Percentiles rank a stretch among this genome's conserved stretches.
Evolutionary conservation across 2,329 filamentous ascomycete genomes (phyloP).

Genomic region (Fusarium liriodendri): DNA sequence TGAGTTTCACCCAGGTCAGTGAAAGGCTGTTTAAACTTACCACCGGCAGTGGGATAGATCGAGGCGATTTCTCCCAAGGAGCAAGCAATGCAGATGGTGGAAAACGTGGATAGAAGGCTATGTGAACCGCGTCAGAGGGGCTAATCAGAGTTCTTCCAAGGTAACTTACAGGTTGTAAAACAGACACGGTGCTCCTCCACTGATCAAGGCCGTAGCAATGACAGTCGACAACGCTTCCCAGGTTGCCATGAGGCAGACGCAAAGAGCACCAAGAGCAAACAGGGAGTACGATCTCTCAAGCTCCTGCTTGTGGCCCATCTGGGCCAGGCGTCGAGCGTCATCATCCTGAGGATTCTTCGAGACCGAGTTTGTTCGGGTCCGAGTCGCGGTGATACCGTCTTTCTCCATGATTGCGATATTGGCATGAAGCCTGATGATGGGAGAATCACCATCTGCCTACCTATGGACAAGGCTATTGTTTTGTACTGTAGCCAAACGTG

Average conservation of each 20-base stretch:
- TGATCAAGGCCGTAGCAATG: constrained; percentile 55
- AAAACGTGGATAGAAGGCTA: constrained; percentile 28
- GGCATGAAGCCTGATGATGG: not conserved
- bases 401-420: constrained; percentile 14
- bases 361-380: not conserved
- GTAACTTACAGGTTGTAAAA: constrained; percentile 49
- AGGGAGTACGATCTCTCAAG: constrained; percentile 52
- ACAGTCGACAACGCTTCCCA: constrained; percentile 63
- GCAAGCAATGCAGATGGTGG: constrained; percentile 26
- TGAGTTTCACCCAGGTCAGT: not conserved
- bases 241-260: constrained; percentile 62
- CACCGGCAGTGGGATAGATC: constrained; percentile 37
- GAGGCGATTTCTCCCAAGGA: constrained; percentile 36
- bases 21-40: not conserved
- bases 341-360: not conserved
- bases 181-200: constrained; percentile 58
- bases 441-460: not conserved
- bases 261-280: constrained; percentile 56
- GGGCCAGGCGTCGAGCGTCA: constrained; percentile 40
- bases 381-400: not conserved
- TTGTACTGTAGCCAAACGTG: not conserved
- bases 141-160: no score
- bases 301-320: constrained; percentile 45
- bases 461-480: not conserved
- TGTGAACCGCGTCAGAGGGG: not conserved